These are phyloP conservation scores for Astraeus odoratus DNA, from an alignment of 768 basidiomycete species.

Conservation along the genomic window DNA sequence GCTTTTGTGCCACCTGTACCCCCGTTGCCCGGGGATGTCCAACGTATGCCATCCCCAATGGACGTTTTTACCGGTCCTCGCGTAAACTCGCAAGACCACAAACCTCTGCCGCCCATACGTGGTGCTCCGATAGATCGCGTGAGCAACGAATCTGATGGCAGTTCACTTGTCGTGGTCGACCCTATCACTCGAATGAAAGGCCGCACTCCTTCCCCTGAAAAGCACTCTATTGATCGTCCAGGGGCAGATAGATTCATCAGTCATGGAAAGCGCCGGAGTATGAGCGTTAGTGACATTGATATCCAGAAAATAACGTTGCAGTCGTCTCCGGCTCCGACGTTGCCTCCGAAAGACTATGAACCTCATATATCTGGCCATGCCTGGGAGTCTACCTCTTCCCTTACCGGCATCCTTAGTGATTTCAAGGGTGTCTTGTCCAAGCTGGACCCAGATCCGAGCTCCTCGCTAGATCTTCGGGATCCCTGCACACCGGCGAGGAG, in stretches of 20 bases:
- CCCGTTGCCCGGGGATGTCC: constrained; percentile 40
- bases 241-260: constrained; percentile 23
- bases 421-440: constrained; percentile 68
- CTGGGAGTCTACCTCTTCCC: constrained; percentile 38
- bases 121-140: constrained; percentile 26
- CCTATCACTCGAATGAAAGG: constrained; percentile 34
- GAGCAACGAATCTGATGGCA: constrained; percentile 43
- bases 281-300: constrained; percentile 67
- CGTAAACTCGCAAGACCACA: constrained; percentile 34
- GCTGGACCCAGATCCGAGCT: constrained; percentile 47
- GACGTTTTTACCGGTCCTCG: constrained; percentile 43
- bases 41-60: constrained; percentile 37
- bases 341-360: constrained; percentile 26
- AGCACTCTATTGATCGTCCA: constrained; percentile 21
- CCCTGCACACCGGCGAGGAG: constrained; percentile 54
- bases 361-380: constrained; percentile 20
- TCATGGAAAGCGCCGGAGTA: constrained; percentile 54
- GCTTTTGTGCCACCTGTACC: constrained; percentile 36
- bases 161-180: constrained; percentile 53
- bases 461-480: constrained; percentile 57
- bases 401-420: constrained; percentile 62
- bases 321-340: constrained; percentile 31
- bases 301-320: constrained; percentile 37
- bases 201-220: constrained; percentile 26
- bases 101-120: constrained; percentile 60